Evolutionary conservation across 116 monocot species (phyloP).

Genomic region (Trichopus zeylanicus): DNA sequence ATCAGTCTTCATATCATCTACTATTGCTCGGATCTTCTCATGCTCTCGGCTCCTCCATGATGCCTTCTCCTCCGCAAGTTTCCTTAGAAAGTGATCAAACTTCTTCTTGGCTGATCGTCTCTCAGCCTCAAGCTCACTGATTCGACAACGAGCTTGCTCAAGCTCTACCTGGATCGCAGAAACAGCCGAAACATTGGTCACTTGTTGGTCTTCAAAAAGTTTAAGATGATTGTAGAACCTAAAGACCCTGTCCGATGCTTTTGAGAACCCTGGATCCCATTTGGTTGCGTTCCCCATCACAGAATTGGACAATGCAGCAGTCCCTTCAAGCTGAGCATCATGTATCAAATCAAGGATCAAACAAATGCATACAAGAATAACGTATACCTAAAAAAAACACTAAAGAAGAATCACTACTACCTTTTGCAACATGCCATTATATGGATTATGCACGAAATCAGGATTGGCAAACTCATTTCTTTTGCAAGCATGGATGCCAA

Average conservation of each 20-base stretch:
- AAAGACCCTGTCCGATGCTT: slow-evolving; percentile 21
- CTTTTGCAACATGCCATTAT: slow-evolving; percentile 23
- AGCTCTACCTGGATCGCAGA: slow-evolving; percentile 47
- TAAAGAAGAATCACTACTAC: neutral
- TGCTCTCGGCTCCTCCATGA: slow-evolving; percentile 53
- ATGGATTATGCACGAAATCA: slow-evolving; percentile 9
- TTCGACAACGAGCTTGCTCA: slow-evolving; percentile 30
- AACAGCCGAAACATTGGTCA: slow-evolving; percentile 12
- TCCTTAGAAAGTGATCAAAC: slow-evolving; percentile 56
- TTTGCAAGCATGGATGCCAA: slow-evolving; percentile 7
- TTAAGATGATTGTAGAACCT: slow-evolving; percentile 35
- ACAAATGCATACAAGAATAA: too few relatives aligned
- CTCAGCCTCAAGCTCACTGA: slow-evolving; percentile 57
- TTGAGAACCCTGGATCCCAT: slow-evolving; percentile 55
- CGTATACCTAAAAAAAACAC: neutral
- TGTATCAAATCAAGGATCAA: too few relatives aligned
- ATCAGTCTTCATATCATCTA: slow-evolving; percentile 66
- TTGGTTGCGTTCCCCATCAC: slow-evolving; percentile 64
- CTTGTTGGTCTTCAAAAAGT: slow-evolving; percentile 35
- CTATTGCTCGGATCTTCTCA: slow-evolving; percentile 40
- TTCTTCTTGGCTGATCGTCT: slow-evolving; percentile 43
- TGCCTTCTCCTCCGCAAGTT: slow-evolving; percentile 53
- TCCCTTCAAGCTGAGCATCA: slow-evolving; percentile 34
- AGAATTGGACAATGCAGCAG: slow-evolving; percentile 22
- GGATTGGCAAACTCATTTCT: slow-evolving; percentile 15